Percentiles rank a stretch among this genome's conserved stretches.
These are phyloP conservation scores for Termitomyces sp. DNA, from an alignment of 768 basidiomycete species.

Conservation along the genomic window DNA sequence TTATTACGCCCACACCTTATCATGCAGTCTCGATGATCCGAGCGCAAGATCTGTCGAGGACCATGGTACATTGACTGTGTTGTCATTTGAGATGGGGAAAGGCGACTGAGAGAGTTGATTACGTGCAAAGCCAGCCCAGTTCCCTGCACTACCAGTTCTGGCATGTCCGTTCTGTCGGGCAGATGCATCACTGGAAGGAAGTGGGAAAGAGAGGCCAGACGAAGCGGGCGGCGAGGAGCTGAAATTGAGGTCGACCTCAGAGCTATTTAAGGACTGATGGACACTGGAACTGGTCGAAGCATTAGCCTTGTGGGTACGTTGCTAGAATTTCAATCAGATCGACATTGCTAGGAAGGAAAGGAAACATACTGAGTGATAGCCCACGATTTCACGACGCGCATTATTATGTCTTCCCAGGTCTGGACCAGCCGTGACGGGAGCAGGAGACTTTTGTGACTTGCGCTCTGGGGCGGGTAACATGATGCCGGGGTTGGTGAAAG, in stretches of 20 bases:
- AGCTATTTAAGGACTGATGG: slow-evolving; percentile 73
- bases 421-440: slow-evolving; percentile 80
- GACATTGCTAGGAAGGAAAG: neutral
- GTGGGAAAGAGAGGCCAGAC: slow-evolving; percentile 32
- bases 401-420: slow-evolving; percentile 76
- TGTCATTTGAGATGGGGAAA: slow-evolving; percentile 52
- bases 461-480: slow-evolving; percentile 55
- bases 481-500: slow-evolving; percentile 56
- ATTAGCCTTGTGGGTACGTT: slow-evolving; percentile 42
- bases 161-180: slow-evolving; percentile 60
- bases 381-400: slow-evolving; percentile 67
- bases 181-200: slow-evolving; percentile 37
- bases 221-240: slow-evolving; percentile 43
- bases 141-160: slow-evolving; percentile 76
- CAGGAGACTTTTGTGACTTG: slow-evolving; percentile 60
- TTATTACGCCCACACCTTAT: slow-evolving; percentile 54
- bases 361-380: slow-evolving; percentile 59
- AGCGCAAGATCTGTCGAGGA: slow-evolving; percentile 45
- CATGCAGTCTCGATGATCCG: slow-evolving; percentile 46
- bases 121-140: slow-evolving; percentile 65
- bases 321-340: slow-evolving; percentile 16
- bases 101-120: slow-evolving; percentile 43
- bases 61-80: slow-evolving; percentile 56
- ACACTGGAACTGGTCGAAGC: slow-evolving; percentile 43
- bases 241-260: slow-evolving; percentile 58